A percentile compares a stretch with the other conserved stretches of the same genome.
phyloP scores from a whole-genome alignment of 208 protist genomes.

The Acanthamoeba sp. region DNA sequence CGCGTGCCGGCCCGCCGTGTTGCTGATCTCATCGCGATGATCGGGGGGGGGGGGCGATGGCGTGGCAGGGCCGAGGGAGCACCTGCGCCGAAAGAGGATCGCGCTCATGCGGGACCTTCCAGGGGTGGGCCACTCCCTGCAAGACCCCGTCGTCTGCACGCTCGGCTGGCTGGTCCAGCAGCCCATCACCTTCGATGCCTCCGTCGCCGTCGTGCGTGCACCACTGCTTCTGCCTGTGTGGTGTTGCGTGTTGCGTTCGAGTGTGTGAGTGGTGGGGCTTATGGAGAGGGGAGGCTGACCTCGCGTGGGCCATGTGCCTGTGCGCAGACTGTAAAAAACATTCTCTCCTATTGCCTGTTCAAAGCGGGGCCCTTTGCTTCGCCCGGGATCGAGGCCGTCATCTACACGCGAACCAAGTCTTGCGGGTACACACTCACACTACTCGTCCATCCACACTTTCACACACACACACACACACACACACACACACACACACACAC shows the following conservation, averaged over 20 bases:
- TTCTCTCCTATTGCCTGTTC: background rate
- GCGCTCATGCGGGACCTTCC: conserved; percentile 23
- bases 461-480: too few relatives aligned
- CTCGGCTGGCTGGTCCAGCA: background rate
- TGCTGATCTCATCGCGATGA: background rate
- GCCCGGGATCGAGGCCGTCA: conserved; percentile 3
- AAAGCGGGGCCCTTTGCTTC: conserved; percentile 1
- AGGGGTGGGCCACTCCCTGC: background rate
- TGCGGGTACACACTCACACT: too few relatives aligned
- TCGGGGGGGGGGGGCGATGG: background rate
- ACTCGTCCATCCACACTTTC: too few relatives aligned
- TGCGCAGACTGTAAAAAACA: background rate
- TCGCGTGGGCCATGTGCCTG: too few relatives aligned
- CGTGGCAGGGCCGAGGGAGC: conserved; percentile 48
- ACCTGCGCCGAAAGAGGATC: background rate
- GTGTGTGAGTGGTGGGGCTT: too few relatives aligned
- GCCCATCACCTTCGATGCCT: conserved; percentile 18
- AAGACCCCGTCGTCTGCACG: conserved; percentile 22
- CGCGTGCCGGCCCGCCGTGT: too few relatives aligned
- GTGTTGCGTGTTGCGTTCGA: too few relatives aligned
- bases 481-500: too few relatives aligned
- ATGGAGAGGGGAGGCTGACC: too few relatives aligned
- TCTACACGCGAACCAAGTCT: background rate
- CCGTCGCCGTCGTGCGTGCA: background rate
- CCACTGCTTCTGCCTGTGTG: background rate